Evolutionary conservation across 345 rosid genomes (phyloP), one percentile per base, ranked within the genome.

Genomic region (Moricandia moricandioides): DNA sequence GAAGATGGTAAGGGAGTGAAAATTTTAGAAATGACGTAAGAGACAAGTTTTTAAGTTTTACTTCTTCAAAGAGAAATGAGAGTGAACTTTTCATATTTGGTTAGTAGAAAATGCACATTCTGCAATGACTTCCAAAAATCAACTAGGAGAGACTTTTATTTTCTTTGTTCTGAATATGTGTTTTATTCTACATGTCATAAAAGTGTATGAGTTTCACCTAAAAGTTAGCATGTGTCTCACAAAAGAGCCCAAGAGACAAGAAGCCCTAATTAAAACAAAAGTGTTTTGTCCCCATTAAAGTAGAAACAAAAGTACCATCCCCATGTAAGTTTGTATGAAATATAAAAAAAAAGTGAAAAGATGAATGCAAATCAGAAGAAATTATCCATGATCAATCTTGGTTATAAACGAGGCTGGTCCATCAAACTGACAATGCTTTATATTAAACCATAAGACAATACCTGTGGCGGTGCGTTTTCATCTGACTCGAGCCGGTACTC

Each of bases 381-480:
- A n/a, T 21, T 21, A 63, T 63, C 62, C 62, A 63, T 62, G 54
- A 63, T 62, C 29, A 51, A 24, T 51, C 65, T 18, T 61, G 35
- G 37, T 62, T 33, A 29, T 29, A 29, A 62, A 51, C 34, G 21
- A 61, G 68, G 39, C 17, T 8, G n/a, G 37, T 34, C 54, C 7
- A 52, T 51, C 0, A 49, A 49, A 33, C 8, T 18, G 8, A 61
- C 24, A 61, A 60, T 71, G 35, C 6, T 33, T 31, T 51, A 49
- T 62, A 59, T 30, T 6, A 70, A 39, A 57, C 16, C 43, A 70
- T 10, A 45, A 21, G 45, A 16, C 43, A 45, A 80, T 87, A 84
- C 98, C 97, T 93, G 98, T n/a, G 98, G 92, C 71, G 90, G 91
- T 76, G 87, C 92, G 72, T 91, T 89, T 70, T 91, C 93, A 39